Evolutionary conservation across 768 basidiomycete species (phyloP).

Genomic region (Tylopilus sp.): DNA sequence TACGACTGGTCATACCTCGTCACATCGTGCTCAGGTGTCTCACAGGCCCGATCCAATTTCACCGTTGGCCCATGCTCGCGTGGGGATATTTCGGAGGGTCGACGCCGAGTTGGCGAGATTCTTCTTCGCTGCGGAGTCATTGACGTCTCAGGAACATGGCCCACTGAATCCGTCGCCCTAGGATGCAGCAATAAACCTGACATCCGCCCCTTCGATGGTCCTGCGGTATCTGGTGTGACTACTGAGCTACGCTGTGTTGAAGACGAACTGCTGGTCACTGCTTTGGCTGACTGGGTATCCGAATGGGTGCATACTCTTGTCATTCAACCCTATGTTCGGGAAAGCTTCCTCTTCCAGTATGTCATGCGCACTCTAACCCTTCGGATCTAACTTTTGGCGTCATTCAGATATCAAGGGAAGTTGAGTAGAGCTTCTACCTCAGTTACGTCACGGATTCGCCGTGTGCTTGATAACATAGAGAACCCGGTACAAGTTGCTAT

Average conservation of each 20-base stretch:
- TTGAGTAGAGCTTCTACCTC: constrained; percentile 4
- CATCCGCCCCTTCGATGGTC: not conserved
- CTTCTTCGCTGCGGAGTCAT: constrained; percentile 21
- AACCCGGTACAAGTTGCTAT: constrained; percentile 29
- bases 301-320: constrained; percentile 26
- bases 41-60: not conserved
- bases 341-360: constrained; percentile 20
- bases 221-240: not conserved
- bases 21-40: not conserved
- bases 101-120: constrained; percentile 16
- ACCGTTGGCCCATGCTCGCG: not conserved
- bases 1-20: constrained; percentile 4
- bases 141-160: not conserved
- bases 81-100: constrained; percentile 16
- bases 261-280: constrained; percentile 7
- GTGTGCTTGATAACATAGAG: constrained; percentile 17
- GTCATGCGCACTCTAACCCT: constrained; percentile 3
- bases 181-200: not conserved
- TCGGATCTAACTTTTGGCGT: not conserved
- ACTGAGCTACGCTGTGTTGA: not conserved
- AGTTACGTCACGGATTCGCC: constrained; percentile 19
- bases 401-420: constrained; percentile 17
- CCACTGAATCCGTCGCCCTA: not conserved
- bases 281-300: constrained; percentile 25
- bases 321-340: constrained; percentile 18